phyloP scores from a whole-genome alignment of 179 eudicot species.

The Camellia oleifera region DNA sequence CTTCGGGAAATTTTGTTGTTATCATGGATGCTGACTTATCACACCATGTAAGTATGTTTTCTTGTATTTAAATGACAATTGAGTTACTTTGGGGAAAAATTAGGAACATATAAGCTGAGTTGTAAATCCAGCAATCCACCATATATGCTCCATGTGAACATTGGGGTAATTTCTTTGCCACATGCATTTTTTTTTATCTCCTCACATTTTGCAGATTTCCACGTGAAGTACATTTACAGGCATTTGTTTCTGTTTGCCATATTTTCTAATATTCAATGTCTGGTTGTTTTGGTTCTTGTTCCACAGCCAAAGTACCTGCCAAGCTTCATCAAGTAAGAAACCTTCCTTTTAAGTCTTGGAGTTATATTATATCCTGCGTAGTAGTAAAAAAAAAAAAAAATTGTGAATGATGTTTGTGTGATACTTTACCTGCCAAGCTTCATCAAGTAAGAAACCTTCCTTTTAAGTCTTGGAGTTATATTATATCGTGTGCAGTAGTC shows the following conservation, averaged over 20 bases:
- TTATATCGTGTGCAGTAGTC: neutral
- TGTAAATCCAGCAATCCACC: neutral
- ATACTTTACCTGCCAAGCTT: slow-evolving; percentile 24
- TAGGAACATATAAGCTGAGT: neutral
- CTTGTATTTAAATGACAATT: neutral
- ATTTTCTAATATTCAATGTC: neutral
- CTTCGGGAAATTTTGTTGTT: slow-evolving; percentile 90
- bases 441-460: slow-evolving; percentile 63
- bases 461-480: neutral
- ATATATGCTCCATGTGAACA: neutral
- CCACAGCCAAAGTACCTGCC: slow-evolving; percentile 93
- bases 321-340: slow-evolving; percentile 12
- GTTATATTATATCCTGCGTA: neutral
- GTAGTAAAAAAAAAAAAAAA: neutral
- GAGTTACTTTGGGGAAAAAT: neutral
- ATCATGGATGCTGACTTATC: slow-evolving; percentile 95
- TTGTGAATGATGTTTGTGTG: neutral
- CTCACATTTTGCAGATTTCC: neutral
- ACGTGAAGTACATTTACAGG: neutral
- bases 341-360: neutral
- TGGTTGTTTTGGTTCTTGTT: slow-evolving; percentile 13
- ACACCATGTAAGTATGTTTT: slow-evolving; percentile 65
- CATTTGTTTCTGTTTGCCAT: neutral
- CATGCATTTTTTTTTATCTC: neutral
- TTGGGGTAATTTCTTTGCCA: neutral